These are phyloP conservation scores for Backusella liffmaniae DNA, from an alignment of 192 early-diverging fungal genomes.

Conservation along the genomic window DNA sequence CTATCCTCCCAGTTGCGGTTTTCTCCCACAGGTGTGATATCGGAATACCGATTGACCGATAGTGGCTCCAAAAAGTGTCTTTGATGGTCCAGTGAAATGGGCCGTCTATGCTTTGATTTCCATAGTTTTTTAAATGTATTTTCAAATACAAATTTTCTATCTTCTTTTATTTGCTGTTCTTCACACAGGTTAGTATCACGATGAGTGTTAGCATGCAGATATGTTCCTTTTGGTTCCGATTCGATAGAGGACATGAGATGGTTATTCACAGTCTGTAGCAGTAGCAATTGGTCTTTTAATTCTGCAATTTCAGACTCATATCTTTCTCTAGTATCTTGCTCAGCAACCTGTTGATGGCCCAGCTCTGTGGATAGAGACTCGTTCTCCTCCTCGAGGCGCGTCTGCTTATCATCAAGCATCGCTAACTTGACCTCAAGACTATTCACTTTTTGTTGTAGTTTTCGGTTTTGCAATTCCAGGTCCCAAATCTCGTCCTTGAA, in stretches of 20 bases:
- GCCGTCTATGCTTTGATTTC: background rate
- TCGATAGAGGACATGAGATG: background rate
- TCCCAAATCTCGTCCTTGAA: constrained; percentile 29
- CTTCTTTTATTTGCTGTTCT: background rate
- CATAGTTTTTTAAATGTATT: constrained; percentile 5
- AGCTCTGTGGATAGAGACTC: background rate
- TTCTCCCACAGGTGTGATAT: constrained; percentile 1
- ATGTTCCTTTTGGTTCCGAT: background rate
- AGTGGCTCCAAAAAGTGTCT: background rate
- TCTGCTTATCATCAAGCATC: background rate
- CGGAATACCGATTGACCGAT: background rate
- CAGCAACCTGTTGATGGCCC: background rate
- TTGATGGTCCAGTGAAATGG: background rate
- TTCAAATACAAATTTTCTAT: constrained; percentile 2
- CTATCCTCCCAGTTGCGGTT: background rate
- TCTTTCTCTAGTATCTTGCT: background rate
- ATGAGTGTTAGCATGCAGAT: background rate
- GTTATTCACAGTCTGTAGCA: background rate
- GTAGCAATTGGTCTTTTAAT: background rate
- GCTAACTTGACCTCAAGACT: background rate
- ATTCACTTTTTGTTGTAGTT: constrained; percentile 15
- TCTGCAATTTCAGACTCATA: background rate
- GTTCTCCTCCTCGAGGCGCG: background rate
- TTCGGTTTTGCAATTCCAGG: constrained; percentile 22
- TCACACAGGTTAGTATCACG: background rate